Conservation (phyloP, 2,329 filamentous ascomycete species). For the Xylariaceae sp. region DNA sequence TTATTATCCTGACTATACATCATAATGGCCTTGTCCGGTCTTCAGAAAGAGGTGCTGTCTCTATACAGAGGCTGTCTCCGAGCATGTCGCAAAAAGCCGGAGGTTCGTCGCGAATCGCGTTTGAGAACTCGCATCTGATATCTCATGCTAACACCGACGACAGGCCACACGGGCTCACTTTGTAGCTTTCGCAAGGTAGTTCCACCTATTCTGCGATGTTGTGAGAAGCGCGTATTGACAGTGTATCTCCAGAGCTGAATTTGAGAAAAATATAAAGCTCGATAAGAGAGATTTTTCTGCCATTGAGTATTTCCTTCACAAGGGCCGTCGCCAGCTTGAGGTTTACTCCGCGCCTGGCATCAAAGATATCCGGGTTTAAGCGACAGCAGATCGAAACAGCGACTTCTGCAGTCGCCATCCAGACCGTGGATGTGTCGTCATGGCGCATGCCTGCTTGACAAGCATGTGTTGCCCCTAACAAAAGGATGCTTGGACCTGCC, state of each 20-base stretch:
- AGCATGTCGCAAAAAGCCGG: constrained; percentile 73
- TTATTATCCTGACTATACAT: fast-evolving
- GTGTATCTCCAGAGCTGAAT: constrained; percentile 57
- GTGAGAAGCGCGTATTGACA: constrained; percentile 4
- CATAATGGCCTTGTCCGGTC: constrained; percentile 65
- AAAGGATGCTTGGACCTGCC: not conserved
- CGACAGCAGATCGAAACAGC: not conserved
- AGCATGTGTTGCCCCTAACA: not conserved
- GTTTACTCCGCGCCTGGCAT: constrained; percentile 75
- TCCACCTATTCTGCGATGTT: not conserved
- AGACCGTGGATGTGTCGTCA: not conserved
- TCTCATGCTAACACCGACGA: constrained; percentile 7
- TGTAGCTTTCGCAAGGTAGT: constrained; percentile 56
- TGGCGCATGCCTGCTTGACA: not conserved
- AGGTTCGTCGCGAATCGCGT: constrained; percentile 43
- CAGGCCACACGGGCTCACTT: constrained; percentile 58
- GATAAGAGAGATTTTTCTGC: constrained; percentile 82
- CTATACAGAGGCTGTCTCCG: constrained; percentile 84
- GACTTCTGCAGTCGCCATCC: constrained; percentile 6
- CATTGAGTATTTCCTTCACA: constrained; percentile 79
- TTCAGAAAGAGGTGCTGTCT: constrained; percentile 83
- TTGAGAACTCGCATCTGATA: constrained; percentile 1
- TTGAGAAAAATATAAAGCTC: constrained; percentile 61
- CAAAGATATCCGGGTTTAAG: constrained; percentile 58
- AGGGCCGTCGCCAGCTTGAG: constrained; percentile 75